A percentile compares a stretch with the other conserved stretches of the same genome.
phyloP scores from a whole-genome alignment of 2,329 filamentous ascomycete species.

The Aureobasidium sp. region DNA sequence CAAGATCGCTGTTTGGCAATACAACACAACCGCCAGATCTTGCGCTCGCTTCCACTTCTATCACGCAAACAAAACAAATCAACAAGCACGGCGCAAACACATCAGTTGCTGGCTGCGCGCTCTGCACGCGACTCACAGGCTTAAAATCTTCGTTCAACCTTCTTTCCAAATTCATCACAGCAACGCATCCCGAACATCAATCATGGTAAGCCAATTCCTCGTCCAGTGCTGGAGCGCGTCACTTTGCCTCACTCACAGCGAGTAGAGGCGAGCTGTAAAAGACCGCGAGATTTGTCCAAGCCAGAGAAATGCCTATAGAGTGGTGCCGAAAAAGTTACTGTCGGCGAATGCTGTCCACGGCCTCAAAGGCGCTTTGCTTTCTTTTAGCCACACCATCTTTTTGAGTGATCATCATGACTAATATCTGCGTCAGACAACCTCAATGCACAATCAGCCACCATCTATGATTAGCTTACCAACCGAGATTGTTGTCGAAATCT shows the following conservation, averaged over 20 bases:
- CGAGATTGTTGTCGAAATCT: not conserved
- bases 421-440: not conserved
- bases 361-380: too few species aligned
- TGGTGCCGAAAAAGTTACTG: too few species aligned
- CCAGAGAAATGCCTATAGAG: too few species aligned
- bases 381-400: not conserved
- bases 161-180: not conserved
- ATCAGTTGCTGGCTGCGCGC: not conserved
- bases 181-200: not conserved
- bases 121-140: not conserved
- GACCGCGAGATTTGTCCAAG: too few species aligned
- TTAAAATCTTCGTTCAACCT: not conserved
- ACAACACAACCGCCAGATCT: not conserved
- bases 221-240: not conserved
- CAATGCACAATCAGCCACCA: not conserved
- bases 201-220: not conserved
- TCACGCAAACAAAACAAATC: not conserved
- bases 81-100: not conserved
- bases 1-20: not conserved
- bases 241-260: not conserved
- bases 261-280: too few species aligned
- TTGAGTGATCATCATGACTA: not conserved
- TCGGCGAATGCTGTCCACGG: too few species aligned
- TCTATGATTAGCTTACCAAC: not conserved
- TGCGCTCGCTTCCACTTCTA: not conserved